A percentile compares a stretch with the other conserved stretches of the same genome.
Evolutionary conservation across 768 basidiomycete species (phyloP).

Genomic region (Phaeotremella fagi): DNA sequence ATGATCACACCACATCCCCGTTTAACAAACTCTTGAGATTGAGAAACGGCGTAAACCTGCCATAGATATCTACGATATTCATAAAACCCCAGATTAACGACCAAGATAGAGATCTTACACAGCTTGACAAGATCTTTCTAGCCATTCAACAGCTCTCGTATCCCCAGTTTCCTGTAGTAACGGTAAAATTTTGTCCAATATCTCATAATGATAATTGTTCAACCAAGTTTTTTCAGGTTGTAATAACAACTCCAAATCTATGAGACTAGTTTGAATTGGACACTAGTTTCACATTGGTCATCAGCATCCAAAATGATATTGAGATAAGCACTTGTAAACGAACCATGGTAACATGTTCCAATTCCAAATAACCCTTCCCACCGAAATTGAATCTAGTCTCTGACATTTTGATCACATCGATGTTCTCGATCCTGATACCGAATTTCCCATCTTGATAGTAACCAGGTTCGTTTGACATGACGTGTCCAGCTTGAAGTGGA

Average conservation of each 20-base stretch:
- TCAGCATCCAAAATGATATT: conserved; percentile 1
- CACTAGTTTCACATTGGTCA: conserved; percentile 51
- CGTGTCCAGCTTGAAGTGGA: conserved; percentile 76
- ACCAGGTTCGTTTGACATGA: conserved; percentile 88
- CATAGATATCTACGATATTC: too few species aligned
- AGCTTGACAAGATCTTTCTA: conserved; percentile 44
- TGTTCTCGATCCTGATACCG: conserved; percentile 88
- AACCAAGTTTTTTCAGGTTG: conserved; percentile 73
- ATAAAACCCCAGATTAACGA: too few species aligned
- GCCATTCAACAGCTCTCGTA: conserved; percentile 48
- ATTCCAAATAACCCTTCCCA: conserved; percentile 72
- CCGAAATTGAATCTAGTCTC: conserved; percentile 75
- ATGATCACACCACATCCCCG: too few species aligned
- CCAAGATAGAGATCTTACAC: too few species aligned
- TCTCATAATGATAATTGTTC: conserved; percentile 74
- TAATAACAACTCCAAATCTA: conserved; percentile 62
- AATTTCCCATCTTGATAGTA: conserved; percentile 86
- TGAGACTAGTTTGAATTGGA: conserved; percentile 80
- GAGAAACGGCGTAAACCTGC: too few species aligned
- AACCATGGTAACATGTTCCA: conserved; percentile 85
- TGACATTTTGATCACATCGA: conserved; percentile 69
- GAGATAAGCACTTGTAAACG: too few species aligned
- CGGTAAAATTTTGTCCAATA: conserved; percentile 67
- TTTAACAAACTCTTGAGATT: too few species aligned
- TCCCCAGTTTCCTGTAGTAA: conserved; percentile 59